These are phyloP conservation scores for Nemania sp. DNA, from an alignment of 2,329 filamentous ascomycete genomes.

Conservation along the genomic window DNA sequence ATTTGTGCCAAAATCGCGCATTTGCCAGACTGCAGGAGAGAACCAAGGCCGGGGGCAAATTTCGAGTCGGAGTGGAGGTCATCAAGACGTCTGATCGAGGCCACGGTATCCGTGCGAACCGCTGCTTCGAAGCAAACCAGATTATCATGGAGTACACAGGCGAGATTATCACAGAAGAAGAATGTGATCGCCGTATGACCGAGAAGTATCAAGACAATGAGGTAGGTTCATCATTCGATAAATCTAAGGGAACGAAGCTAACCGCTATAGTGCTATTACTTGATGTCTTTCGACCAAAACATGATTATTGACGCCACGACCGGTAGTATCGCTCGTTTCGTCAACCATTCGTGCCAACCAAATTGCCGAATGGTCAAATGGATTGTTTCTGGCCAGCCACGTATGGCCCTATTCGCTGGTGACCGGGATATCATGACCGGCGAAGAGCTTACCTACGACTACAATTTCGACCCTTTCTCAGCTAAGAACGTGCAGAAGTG, in stretches of 20 bases:
- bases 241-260: constrained; percentile 14
- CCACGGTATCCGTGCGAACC: constrained; percentile 88
- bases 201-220: constrained; percentile 92
- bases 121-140: constrained; percentile 83
- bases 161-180: constrained; percentile 93
- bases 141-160: constrained; percentile 99
- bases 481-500: constrained; percentile 70
- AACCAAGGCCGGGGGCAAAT: constrained; percentile 78
- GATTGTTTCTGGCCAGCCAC: constrained; percentile 89
- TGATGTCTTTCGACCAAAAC: constrained; percentile 98
- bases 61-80: constrained; percentile 91
- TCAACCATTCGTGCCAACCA: constrained; percentile 95
- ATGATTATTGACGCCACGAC: constrained; percentile 98
- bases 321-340: constrained; percentile 93
- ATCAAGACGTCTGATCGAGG: constrained; percentile 88
- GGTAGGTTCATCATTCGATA: constrained; percentile 53
- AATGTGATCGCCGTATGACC: constrained; percentile 92
- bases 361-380: constrained; percentile 99
- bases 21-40: constrained; percentile 80
- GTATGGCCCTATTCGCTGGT: constrained; percentile 96
- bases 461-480: constrained; percentile 72
- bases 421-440: constrained; percentile 89
- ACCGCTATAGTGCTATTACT: constrained; percentile 78
- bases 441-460: constrained; percentile 94
- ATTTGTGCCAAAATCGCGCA: constrained; percentile 79